Evolutionary conservation across 805 yeast species (phyloP).

Genomic region (Ogataea haglerorum): DNA sequence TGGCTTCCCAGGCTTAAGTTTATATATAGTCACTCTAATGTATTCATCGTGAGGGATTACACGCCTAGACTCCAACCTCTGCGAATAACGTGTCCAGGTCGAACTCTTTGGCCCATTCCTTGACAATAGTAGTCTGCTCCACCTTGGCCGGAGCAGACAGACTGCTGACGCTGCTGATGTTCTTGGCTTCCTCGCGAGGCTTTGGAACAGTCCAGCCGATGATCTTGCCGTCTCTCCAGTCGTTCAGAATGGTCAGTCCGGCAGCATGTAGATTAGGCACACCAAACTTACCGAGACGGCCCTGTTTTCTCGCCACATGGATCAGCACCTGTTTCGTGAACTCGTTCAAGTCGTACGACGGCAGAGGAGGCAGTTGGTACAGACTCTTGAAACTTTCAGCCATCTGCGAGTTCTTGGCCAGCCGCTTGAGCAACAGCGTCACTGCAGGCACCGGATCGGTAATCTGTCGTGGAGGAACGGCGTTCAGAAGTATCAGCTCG

Average conservation of each 20-base stretch:
- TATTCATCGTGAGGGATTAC: neutral
- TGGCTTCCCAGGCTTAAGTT: conserved; percentile 30
- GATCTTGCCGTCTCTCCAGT: conserved; percentile 97
- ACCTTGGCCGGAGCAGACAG: conserved; percentile 43
- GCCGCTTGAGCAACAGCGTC: conserved; percentile 67
- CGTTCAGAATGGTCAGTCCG: conserved; percentile 76
- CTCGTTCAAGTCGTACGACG: conserved; percentile 67
- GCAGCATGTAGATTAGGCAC: conserved; percentile 86
- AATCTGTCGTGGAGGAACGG: conserved; percentile 83
- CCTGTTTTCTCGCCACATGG: conserved; percentile 89
- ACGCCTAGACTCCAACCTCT: conserved; percentile 30
- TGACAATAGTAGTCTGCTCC: conserved; percentile 77
- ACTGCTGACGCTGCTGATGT: conserved; percentile 33
- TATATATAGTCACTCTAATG: neutral
- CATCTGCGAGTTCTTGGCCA: conserved; percentile 72
- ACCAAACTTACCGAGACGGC: conserved; percentile 91
- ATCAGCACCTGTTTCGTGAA: conserved; percentile 84
- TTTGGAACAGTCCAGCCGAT: conserved; percentile 84
- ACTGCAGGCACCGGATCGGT: conserved; percentile 84
- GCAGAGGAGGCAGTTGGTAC: conserved; percentile 78
- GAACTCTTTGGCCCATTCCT: conserved; percentile 89
- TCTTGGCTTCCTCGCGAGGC: conserved; percentile 23
- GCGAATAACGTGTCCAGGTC: conserved; percentile 80
- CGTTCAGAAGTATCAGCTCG: conserved; percentile 83
- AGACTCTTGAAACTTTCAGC: conserved; percentile 69